Evolutionary conservation across 768 basidiomycete species (phyloP).

Genomic region (Agrocybe pediades): DNA sequence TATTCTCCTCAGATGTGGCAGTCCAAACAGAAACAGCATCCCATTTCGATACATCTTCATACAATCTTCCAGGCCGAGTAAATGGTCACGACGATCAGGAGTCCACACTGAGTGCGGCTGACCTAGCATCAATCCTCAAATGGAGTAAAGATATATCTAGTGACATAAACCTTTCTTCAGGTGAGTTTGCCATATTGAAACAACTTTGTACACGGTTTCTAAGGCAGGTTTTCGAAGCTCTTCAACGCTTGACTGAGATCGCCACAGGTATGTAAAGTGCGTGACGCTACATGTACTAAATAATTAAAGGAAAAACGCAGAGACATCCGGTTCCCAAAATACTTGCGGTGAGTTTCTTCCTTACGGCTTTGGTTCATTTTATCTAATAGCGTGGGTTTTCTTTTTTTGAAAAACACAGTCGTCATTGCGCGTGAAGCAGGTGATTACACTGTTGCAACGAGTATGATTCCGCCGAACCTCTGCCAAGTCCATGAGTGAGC

Average conservation of each 20-base stretch:
- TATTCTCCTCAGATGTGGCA: conserved; percentile 62
- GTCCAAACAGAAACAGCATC: conserved; percentile 58
- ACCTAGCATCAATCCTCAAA: conserved; percentile 68
- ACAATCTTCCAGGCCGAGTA: conserved; percentile 29
- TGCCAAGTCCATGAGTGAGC: conserved; percentile 74
- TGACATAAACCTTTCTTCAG: conserved; percentile 69
- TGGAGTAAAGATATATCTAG: conserved; percentile 78
- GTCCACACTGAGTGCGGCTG: conserved; percentile 56
- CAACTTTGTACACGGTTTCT: neutral
- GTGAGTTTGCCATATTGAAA: conserved; percentile 24
- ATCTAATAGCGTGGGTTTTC: neutral
- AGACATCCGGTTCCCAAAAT: conserved; percentile 66
- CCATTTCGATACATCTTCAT: conserved; percentile 23
- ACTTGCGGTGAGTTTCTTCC: conserved; percentile 47
- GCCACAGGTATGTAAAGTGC: conserved; percentile 49
- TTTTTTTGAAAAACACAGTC: conserved; percentile 43
- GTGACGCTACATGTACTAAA: neutral
- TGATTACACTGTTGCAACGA: conserved; percentile 71
- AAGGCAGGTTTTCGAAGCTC: conserved; percentile 34
- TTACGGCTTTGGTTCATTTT: neutral
- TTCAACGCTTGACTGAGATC: conserved; percentile 73
- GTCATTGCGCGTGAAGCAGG: conserved; percentile 71
- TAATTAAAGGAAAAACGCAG: conserved; percentile 30
- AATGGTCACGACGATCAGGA: conserved; percentile 54
- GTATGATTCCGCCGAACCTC: conserved; percentile 56